Base-by-base conservation (phyloP, 1,284 basidiomycete genomes). In the Ceratobasidium sp. region DNA sequence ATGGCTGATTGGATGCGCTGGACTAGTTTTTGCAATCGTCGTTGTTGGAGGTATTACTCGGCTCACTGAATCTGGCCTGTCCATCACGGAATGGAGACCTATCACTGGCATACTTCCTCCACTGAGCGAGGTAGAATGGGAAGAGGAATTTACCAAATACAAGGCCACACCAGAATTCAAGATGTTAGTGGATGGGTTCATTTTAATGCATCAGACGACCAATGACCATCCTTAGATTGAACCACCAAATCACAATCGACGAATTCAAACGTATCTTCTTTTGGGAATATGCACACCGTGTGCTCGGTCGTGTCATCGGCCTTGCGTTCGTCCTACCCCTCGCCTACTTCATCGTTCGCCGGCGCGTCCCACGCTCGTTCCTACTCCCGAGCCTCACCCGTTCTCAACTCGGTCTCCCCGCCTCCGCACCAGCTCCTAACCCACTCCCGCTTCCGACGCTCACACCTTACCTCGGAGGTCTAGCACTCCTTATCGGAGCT, bases 201-300 rank as follows among this genome's bases (percentile, higher is more conserved):
- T 33, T n/a, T 7, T 23, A 26, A 53, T 13, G 20, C 42, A n/a
- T 56, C 5, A 15, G 26, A 17, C 11, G 26, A 76, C 42, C 64
- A 31, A 53, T 51, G n/a, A 61, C 28, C 31, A 54, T n/a, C 15
- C 23, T n/a, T 80, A 97, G 96, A 80, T 86, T 97, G 79, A 99
- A 99, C 84, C 91, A 93, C 78, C 90, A 91, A 45, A 96, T 99
- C 79, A 89, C 90, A 11, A 85, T 99, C 71, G 87, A 92, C 28
- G 94, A 99, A 81, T 99, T 99, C 87, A 99, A 99, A 85, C 89
- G 88, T 78, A 99, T 99, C 80, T 99, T 97, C 85, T 94, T 93
- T 86, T 98, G 97, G 98, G 98, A 99, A 88, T 99, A 97, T 96
- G 90, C 91, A 1, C 98, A 99, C 84, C 94, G 98, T 54, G 87